Base-by-base conservation (phyloP, 192 early-diverging fungal species). In the Rhizoclosmatium globosum region DNA sequence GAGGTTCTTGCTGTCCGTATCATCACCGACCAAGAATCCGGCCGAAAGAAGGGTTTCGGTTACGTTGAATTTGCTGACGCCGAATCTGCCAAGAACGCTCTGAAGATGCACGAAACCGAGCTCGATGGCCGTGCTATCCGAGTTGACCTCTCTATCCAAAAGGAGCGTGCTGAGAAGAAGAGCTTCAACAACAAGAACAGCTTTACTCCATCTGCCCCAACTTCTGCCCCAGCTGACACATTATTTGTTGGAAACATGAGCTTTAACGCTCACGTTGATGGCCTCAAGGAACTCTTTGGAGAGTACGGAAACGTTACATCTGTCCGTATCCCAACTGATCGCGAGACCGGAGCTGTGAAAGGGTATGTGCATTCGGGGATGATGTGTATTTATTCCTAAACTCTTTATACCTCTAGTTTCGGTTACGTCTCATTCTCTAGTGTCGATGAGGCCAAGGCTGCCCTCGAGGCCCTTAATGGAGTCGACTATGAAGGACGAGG, bases 161-260 rank as follows among this genome's bases (percentile, higher is more conserved):
- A 77, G 45, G 60, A 62, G 21, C 60, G 60, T 62, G 60, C 87
- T 62, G 81, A 87, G 75, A 65, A 84, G 86, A 86, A 77, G 85
- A 62, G 77, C 53, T 68, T 68, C 39, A 41, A 74, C 47, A 62
- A 69, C 53, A 59, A 68, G 17, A 17, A 65, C 38, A 65, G 79
- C 23, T 61, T 68, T 65, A 61, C 62, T 61, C 15, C 3, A 7
- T 83, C 78, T 64, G 75, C 86, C 47, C 78, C 87, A 73, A 88
- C 84, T 21, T 82, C 82, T 58, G 88, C 87, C 44, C 89, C 92
- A 31, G 84, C 87, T 58, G 87, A 90, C 78, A 95, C 93, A 3
- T 88, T 99, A 46, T 99, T 96, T 71, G 62, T 94, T 78, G 95
- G 94, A 62, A 95, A 94, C 88, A 74, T 96, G 48, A 83, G 83